Conservation (phyloP, 139 green algal genomes). For the Closterium sp. region DNA sequence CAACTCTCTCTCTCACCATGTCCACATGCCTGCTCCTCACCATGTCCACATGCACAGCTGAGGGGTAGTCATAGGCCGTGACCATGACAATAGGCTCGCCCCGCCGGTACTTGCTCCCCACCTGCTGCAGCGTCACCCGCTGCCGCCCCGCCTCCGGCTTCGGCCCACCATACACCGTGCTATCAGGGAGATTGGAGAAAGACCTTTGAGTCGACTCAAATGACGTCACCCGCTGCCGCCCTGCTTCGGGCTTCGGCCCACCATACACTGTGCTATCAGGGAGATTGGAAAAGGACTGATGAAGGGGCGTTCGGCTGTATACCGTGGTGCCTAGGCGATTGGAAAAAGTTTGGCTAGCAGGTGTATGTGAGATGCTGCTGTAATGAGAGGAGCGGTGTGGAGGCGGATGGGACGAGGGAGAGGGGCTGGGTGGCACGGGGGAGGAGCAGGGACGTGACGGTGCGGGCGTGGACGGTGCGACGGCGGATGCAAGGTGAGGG, state of each 20-base stretch:
- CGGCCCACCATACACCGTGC: slow-evolving; percentile 50
- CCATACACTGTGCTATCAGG: no score
- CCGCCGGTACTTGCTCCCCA: slow-evolving; percentile 78
- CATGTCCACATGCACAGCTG: slow-evolving; percentile 83
- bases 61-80: slow-evolving; percentile 99
- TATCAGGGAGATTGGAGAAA: slow-evolving; percentile 41
- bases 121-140: slow-evolving; percentile 79
- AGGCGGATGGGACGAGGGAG: neutral
- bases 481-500: no score
- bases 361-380: no score
- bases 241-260: no score
- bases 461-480: neutral
- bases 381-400: no score
- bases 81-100: slow-evolving; percentile 85
- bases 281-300: no score
- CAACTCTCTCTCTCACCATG: no score
- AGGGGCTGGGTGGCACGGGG: neutral
- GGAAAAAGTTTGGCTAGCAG: no score
- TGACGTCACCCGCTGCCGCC: no score
- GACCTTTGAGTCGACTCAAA: no score
- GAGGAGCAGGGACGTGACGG: neutral
- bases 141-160: slow-evolving; percentile 25
- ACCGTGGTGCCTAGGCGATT: no score
- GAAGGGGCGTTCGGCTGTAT: neutral
- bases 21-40: neutral